Evolutionary conservation across 1,284 basidiomycete species (phyloP).

Genomic region (Chiua sp.): DNA sequence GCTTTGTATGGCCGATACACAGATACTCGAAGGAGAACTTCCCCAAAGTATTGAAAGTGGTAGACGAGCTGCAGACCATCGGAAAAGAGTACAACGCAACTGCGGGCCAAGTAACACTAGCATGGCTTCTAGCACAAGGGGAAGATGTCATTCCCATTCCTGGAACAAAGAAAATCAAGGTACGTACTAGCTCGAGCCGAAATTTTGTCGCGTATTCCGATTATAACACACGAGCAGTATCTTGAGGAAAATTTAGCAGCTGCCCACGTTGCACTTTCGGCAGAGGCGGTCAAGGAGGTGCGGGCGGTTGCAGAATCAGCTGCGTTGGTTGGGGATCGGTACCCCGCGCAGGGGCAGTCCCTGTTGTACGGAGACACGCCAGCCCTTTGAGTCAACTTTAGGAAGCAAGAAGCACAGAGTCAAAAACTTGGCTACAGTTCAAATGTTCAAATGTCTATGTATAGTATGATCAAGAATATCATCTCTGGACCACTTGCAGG

Average conservation of each 20-base stretch:
- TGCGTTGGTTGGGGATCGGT: constrained; percentile 27
- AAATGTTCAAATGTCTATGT: too few species aligned
- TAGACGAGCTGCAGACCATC: constrained; percentile 39
- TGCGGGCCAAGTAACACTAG: constrained; percentile 50
- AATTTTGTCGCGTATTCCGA: background rate
- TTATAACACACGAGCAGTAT: constrained; percentile 31
- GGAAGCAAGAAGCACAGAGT: background rate
- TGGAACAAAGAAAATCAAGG: constrained; percentile 37
- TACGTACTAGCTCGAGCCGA: background rate
- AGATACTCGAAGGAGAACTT: constrained; percentile 45
- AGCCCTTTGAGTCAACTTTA: background rate
- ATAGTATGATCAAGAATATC: too few species aligned
- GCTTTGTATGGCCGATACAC: background rate
- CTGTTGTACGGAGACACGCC: constrained; percentile 25
- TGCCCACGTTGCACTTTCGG: constrained; percentile 34
- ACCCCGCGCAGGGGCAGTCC: constrained; percentile 8
- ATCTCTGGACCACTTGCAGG: too few species aligned
- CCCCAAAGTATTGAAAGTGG: constrained; percentile 46
- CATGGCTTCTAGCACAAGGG: constrained; percentile 50
- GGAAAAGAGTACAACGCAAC: constrained; percentile 41
- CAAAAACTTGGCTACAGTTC: too few species aligned
- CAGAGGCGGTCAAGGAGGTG: constrained; percentile 40
- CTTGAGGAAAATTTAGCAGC: constrained; percentile 47
- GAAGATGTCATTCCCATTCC: constrained; percentile 43
- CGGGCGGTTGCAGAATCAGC: constrained; percentile 35